Conservation (phyloP, 2,329 filamentous ascomycete genomes). For the Lachnellula hyalina region DNA sequence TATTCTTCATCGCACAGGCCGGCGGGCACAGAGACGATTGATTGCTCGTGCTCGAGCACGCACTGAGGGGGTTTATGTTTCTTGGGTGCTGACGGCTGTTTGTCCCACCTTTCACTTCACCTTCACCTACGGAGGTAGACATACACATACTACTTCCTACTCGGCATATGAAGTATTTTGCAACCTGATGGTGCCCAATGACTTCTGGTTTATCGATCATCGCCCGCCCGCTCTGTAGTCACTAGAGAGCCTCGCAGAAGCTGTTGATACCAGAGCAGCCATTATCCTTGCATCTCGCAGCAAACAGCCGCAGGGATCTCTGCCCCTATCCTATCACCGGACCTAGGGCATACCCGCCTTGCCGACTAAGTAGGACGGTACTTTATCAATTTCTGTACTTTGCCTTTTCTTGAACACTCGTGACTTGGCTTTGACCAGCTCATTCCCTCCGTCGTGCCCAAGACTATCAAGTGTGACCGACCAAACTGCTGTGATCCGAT, state of each 20-base stretch:
- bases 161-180: neutral
- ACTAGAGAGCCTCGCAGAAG: neutral
- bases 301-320: no score
- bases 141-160: no score
- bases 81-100: neutral
- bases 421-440: neutral
- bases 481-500: neutral
- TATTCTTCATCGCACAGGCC: neutral
- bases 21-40: neutral
- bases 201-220: neutral
- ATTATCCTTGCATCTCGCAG: neutral
- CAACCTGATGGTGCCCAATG: neutral
- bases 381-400: neutral
- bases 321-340: no score
- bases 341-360: no score
- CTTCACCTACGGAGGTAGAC: neutral
- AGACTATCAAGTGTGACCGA: neutral
- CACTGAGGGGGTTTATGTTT: no score
- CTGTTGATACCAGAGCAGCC: neutral
- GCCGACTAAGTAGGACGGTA: no score
- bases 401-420: neutral
- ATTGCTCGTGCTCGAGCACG: no score
- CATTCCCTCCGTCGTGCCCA: neutral
- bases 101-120: neutral
- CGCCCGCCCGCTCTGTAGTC: neutral